Evolutionary conservation across 73 alveolate species (phyloP).

Genomic region (Paramecium pentaurelia): DNA sequence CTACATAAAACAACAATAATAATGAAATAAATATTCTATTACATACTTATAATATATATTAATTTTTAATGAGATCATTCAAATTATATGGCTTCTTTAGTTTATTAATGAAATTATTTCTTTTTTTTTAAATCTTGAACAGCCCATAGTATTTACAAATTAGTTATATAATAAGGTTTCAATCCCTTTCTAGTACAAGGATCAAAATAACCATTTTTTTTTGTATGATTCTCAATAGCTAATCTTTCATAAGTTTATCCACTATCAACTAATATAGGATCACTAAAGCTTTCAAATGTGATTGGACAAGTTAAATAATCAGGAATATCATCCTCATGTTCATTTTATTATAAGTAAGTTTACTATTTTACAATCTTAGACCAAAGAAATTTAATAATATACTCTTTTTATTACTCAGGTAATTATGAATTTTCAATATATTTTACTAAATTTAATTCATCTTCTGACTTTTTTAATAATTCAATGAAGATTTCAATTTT

Average conservation of each 20-base stretch:
- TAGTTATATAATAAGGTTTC: background rate
- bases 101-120: background rate
- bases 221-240: background rate
- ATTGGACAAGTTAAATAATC: background rate
- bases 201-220: background rate
- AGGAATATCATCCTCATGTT: background rate
- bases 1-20: no score
- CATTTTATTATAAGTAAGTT: background rate
- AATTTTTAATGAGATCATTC: background rate
- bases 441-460: background rate
- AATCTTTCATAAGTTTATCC: background rate
- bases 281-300: background rate
- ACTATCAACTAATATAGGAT: background rate
- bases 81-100: background rate
- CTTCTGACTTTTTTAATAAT: background rate
- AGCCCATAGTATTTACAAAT: background rate
- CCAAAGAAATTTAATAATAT: background rate
- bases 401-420: background rate
- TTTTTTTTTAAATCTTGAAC: background rate
- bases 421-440: background rate
- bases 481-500: background rate
- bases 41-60: background rate
- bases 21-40: background rate
- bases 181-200: background rate
- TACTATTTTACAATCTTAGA: background rate